Evolutionary conservation across 768 basidiomycete genomes (phyloP).

Genomic region (Fibroporia radiculosa): DNA sequence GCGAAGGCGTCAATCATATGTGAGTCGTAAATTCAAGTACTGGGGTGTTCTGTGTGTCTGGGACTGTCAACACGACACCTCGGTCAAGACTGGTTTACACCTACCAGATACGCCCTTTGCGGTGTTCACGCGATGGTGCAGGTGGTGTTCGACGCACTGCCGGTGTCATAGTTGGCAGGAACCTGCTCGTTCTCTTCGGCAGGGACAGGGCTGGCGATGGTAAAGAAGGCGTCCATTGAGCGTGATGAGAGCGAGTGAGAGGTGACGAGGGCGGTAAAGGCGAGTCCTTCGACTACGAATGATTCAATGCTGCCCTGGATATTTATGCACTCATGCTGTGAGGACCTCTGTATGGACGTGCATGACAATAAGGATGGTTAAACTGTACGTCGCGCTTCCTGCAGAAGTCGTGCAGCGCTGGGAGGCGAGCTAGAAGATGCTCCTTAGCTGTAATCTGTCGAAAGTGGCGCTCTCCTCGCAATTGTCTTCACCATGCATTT

Average conservation of each 20-base stretch:
- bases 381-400: no score
- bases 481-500: no score
- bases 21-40: no score
- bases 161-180: constrained; percentile 11
- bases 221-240: constrained; percentile 17
- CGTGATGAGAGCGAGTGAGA: background rate
- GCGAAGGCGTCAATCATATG: no score
- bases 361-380: background rate
- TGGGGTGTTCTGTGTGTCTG: no score
- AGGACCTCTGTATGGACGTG: background rate
- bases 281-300: background rate
- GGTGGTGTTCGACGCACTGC: constrained; percentile 1
- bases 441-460: no score
- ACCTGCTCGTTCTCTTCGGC: constrained; percentile 10
- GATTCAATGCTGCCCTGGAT: background rate
- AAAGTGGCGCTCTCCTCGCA: no score
- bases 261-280: background rate
- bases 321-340: background rate
- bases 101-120: no score
- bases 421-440: no score
- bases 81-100: no score
- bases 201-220: constrained; percentile 14
- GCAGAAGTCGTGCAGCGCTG: no score
- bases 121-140: constrained; percentile 10
- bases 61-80: no score